Percentiles rank a stretch among this genome's conserved stretches.
Conservation (phyloP, 306 rosid genomes). For the Acacia acuminata region DNA sequence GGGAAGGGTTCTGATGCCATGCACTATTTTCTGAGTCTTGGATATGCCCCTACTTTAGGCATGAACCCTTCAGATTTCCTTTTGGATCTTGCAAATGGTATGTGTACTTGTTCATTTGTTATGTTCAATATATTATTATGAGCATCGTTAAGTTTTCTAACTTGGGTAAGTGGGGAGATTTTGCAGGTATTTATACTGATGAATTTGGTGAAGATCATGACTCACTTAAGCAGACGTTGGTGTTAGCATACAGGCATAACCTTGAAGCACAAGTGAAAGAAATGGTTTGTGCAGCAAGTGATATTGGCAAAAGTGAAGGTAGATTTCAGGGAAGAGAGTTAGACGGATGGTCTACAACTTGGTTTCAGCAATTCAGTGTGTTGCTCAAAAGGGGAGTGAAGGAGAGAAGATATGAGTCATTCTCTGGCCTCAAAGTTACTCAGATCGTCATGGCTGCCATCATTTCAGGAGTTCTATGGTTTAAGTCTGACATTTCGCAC, state of each 20-base stretch:
- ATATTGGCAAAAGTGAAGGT: conserved; percentile 13
- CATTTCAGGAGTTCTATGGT: conserved; percentile 71
- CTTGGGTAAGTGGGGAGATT: neutral
- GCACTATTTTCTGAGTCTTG: conserved; percentile 60
- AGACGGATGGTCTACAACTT: conserved; percentile 61
- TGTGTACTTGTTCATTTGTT: neutral
- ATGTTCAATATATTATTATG: neutral
- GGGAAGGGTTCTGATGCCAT: conserved; percentile 66
- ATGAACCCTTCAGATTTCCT: conserved; percentile 87
- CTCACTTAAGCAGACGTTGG: conserved; percentile 44
- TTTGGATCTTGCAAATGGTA: conserved; percentile 82
- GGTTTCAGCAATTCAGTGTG: conserved; percentile 70
- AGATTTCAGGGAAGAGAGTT: conserved; percentile 34
- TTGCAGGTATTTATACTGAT: conserved; percentile 52
- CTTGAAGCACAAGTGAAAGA: conserved; percentile 37
- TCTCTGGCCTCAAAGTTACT: conserved; percentile 50
- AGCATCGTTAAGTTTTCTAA: neutral
- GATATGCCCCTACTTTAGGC: conserved; percentile 55
- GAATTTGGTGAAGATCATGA: conserved; percentile 38
- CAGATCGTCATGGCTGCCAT: conserved; percentile 55
- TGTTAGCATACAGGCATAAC: conserved; percentile 40
- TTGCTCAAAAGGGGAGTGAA: conserved; percentile 66
- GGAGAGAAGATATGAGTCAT: conserved; percentile 60
- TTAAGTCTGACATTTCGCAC: conserved; percentile 48
- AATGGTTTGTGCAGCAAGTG: conserved; percentile 28